These are phyloP conservation scores for Periconia sp. DNA, from an alignment of 2,329 filamentous ascomycete species.

Conservation along the genomic window DNA sequence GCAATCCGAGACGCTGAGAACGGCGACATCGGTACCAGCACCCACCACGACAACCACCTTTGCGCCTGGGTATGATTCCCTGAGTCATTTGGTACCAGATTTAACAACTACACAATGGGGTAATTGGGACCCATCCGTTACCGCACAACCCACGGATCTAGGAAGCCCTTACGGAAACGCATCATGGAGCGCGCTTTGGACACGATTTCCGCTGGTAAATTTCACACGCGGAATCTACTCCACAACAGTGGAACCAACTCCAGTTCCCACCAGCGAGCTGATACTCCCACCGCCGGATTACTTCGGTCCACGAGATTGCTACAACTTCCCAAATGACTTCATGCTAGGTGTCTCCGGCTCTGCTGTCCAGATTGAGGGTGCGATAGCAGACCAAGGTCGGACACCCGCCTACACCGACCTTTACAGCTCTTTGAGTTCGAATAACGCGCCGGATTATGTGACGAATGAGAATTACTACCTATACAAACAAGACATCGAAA, in stretches of 20 bases:
- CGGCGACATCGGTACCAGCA: constrained; percentile 42
- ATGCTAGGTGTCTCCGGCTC: constrained; percentile 37
- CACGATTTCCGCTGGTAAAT: constrained; percentile 38
- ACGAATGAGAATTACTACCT: constrained; percentile 61
- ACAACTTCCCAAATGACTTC: constrained; percentile 58
- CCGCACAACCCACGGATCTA: constrained; percentile 40
- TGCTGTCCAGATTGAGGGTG: constrained; percentile 37
- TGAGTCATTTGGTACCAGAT: constrained; percentile 44
- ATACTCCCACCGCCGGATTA: constrained; percentile 61
- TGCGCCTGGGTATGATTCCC: constrained; percentile 42
- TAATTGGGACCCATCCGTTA: constrained; percentile 48
- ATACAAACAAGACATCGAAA: constrained; percentile 63
- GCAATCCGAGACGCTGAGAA: constrained; percentile 48
- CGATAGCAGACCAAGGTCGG: constrained; percentile 38
- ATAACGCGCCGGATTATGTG: constrained; percentile 19
- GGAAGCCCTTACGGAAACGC: constrained; percentile 47
- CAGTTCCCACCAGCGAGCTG: constrained; percentile 61
- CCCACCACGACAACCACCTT: constrained; percentile 43
- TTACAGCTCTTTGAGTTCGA: constrained; percentile 14
- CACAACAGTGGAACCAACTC: constrained; percentile 62
- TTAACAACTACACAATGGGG: constrained; percentile 51
- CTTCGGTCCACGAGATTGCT: constrained; percentile 56
- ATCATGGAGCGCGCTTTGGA: constrained; percentile 49
- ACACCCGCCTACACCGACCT: constrained; percentile 29
- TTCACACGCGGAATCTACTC: constrained; percentile 50